Evolutionary conservation across 768 basidiomycete genomes (phyloP), one percentile per base, ranked within the genome.

Genomic region (Lactifluus subvellereus): DNA sequence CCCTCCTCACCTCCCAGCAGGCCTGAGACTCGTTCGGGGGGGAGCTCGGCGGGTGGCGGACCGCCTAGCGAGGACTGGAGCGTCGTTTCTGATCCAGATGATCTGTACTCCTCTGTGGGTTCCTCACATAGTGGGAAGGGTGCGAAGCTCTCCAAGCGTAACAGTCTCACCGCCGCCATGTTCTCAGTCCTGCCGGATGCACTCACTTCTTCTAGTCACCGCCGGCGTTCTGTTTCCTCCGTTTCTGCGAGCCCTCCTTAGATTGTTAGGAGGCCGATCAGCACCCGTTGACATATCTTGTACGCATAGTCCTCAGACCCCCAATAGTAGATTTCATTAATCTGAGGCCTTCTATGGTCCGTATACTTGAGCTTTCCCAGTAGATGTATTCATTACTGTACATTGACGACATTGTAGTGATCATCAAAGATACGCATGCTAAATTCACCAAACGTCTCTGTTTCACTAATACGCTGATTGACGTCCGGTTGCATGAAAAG

Each of bases 401-500:
- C 45, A 61, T 58, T 59, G 59, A 51, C 54, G 45, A 79, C 77
- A 50, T 68, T 67, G 67, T 85, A 84, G 72, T 89, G 87, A 68
- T 81, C 73, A 54, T 76, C 76, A 61, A 98, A 86, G 22, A 97
- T 83, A 60, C 84, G 79, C 72, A 91, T 90, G 69, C 89, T 92
- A 74, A 98, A 98, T 61, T 87, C 80, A 2, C 96, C 96, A 69
- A 96, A 99, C 14, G 91, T 93, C 70, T 86, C 82, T 9, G 79
- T 75, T 37, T 77, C 72, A 5, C 87, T 85, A 27, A 98, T 82
- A 49, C 80, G 79, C 68, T 90, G 86, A 64, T 90, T 79, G 14
- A 87, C 85, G 72, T 96, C 84, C 6, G 95, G 95, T 72, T 96
- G 87, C 89, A 91, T 87, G 76, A 91, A 90, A 13, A 94, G 73